Percentiles rank a stretch among this genome's conserved stretches.
phyloP scores from a whole-genome alignment of 257 asterid species.

The Leptodermis oblonga region DNA sequence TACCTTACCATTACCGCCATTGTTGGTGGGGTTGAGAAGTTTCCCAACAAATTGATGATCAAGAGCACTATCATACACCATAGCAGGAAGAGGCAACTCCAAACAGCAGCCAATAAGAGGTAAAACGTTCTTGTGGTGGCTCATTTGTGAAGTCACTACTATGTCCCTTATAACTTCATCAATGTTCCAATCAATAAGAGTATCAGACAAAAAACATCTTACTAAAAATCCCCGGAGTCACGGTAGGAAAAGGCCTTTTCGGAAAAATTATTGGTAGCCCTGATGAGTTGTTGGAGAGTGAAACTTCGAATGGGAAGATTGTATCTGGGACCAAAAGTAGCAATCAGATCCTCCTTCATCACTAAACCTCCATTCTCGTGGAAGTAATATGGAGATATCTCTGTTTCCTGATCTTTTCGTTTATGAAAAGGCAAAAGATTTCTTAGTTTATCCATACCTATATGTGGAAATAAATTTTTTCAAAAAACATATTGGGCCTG shows the following conservation, averaged over 20 bases:
- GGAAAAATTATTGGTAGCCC: neutral
- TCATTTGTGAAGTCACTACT: no score
- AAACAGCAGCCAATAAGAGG: conserved; percentile 14
- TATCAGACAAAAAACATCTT: neutral
- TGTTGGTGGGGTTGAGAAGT: neutral
- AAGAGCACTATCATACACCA: conserved; percentile 2
- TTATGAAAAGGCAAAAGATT: no score
- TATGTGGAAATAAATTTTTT: no score
- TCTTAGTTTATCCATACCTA: no score
- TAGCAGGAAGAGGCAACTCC: conserved; percentile 12
- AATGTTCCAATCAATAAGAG: conserved; percentile 15
- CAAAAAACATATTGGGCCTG: no score
- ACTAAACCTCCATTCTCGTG: no score
- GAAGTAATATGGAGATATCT: no score
- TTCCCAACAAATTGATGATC: neutral
- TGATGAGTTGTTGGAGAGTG: conserved; percentile 1
- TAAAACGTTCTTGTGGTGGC: conserved; percentile 12
- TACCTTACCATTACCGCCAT: neutral
- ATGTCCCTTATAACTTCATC: no score
- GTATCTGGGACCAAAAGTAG: no score
- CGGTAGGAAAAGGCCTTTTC: neutral
- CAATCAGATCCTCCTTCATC: no score
- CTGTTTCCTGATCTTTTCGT: no score
- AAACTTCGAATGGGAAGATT: conserved; percentile 13
- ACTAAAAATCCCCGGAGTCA: no score